Evolutionary conservation across 1,284 basidiomycete genomes (phyloP).

Genomic region (Ganoderma lucidum): DNA sequence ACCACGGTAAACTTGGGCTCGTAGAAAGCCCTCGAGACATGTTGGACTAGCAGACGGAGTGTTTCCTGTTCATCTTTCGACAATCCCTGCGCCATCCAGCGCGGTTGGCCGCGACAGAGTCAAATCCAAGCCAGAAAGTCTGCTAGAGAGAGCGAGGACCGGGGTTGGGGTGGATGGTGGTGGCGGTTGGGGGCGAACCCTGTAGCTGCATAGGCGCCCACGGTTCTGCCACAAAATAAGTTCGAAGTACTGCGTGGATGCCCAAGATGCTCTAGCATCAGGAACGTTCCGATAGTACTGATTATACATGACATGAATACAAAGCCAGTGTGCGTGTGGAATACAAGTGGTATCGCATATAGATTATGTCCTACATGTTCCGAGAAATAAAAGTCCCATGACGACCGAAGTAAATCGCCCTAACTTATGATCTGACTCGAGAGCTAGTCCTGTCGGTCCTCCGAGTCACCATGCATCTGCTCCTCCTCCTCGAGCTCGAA

Average conservation of each 20-base stretch:
- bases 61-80: conserved; percentile 80
- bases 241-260: too few species aligned
- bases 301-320: conserved; percentile 6
- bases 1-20: conserved; percentile 92
- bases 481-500: conserved; percentile 50
- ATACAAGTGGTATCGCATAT: conserved; percentile 21
- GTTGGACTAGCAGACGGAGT: conserved; percentile 86
- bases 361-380: conserved; percentile 16
- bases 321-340: conserved; percentile 6
- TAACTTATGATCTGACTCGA: background rate
- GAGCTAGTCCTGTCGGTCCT: conserved; percentile 5
- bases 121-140: conserved; percentile 2
- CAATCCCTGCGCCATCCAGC: conserved; percentile 40
- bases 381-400: conserved; percentile 1
- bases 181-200: conserved; percentile 22
- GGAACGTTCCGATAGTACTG: background rate
- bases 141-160: background rate
- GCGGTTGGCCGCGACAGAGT: conserved; percentile 31
- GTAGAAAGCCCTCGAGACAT: conserved; percentile 94
- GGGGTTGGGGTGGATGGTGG: background rate
- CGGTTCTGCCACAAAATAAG: conserved; percentile 9
- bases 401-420: background rate
- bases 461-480: background rate
- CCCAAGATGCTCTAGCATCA: too few species aligned
- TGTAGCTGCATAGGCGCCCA: conserved; percentile 5